These are phyloP conservation scores for Brassica carinata DNA, from an alignment of 345 rosid genomes.

Conservation along the genomic window DNA sequence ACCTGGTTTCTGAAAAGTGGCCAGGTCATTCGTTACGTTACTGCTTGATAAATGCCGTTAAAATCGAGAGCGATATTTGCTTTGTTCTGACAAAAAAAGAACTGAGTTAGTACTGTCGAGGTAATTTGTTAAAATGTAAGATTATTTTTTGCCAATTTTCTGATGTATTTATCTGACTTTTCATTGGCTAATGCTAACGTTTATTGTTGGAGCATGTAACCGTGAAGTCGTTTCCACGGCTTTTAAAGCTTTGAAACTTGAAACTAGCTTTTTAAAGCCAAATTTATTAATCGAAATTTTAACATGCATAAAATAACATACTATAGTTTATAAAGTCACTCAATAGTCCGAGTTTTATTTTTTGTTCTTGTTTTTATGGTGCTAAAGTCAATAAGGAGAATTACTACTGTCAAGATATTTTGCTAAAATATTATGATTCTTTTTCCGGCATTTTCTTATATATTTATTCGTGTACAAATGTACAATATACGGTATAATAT, in stretches of 20 bases:
- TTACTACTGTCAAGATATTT: neutral
- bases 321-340: neutral
- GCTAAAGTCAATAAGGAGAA: neutral
- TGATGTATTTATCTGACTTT: neutral
- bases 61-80: constrained; percentile 1
- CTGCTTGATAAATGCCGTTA: constrained; percentile 16
- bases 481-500: neutral
- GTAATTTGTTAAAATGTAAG: neutral
- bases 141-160: neutral
- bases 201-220: neutral
- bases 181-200: neutral
- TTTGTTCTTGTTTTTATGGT: neutral
- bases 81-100: neutral
- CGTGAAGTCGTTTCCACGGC: neutral
- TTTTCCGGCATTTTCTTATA: neutral
- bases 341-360: neutral
- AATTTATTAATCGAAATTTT: neutral
- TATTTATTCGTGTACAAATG: neutral
- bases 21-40: constrained; percentile 24
- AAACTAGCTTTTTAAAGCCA: too few relatives aligned
- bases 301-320: neutral
- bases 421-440: neutral
- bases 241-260: too few relatives aligned
- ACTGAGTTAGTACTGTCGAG: neutral
- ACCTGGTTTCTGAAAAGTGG: constrained; percentile 20